Base-by-base conservation (phyloP, 139 green algal species). In the Marvania coccoides region DNA sequence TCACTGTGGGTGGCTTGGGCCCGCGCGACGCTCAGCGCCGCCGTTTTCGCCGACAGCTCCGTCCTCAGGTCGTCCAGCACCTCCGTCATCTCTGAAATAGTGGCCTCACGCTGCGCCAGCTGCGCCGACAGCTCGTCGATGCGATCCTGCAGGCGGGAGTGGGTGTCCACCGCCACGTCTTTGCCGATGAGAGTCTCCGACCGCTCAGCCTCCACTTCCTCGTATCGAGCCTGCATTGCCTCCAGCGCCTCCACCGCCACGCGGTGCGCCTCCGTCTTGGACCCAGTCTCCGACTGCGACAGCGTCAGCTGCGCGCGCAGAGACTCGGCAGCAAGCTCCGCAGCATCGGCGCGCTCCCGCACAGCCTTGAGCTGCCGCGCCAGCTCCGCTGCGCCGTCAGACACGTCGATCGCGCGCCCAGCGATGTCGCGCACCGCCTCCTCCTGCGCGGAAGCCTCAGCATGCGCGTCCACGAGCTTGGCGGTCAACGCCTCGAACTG, bases 231-330 rank as follows among this genome's bases (percentile, higher is more conserved):
- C 24, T 10, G 38, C 1, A 33, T 26, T 24, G 38, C 59, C n/a
- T 66, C 59, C 40, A 66, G 56, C n/a, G 59, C 59, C 12, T 31
- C 39, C 14, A n/a, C 23, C 9, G 33, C 15, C 14, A 26, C 13
- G 23, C 40, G 38, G 8, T 54, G 59, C 30, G 38, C 14, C 23
- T 13, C n/a, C n/a, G 14, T 24, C 5, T 36, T 66, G 24, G 59
- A 24, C 15, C 24, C 19, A 14, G 24, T 13, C 42, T 67, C 53
- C 24, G 30, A 47, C 35, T 61, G 23, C 26, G 51, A 19, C 5
- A 46, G 38, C 15, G 34, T 53, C 56, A 77, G 31, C 61, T 72
- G 63, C 54, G 26, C n/a, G n/a, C 47, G 58, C 13, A 77, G 55
- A 19, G 30, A 33, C 8, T 59, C 70, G 7, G 31, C 30, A 3